Conservation (phyloP, 805 yeast genomes). For the Helenozyma rhizophorensis region DNA sequence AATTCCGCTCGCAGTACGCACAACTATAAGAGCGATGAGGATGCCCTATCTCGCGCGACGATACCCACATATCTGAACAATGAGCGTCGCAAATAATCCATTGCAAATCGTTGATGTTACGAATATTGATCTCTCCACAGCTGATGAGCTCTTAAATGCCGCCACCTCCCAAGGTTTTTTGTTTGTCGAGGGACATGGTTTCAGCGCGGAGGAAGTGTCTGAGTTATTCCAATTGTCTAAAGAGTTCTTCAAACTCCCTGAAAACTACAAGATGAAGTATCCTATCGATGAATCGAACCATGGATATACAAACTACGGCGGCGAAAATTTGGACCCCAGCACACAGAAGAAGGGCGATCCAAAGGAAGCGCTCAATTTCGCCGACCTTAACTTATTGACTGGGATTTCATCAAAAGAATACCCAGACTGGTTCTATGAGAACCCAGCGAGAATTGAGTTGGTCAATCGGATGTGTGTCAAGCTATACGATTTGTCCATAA, state of each 20-base stretch:
- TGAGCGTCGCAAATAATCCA: slow-evolving; percentile 33
- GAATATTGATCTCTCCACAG: slow-evolving; percentile 38
- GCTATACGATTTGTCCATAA: slow-evolving; percentile 46
- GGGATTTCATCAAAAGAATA: slow-evolving; percentile 40
- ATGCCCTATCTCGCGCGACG: no score
- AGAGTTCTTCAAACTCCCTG: slow-evolving; percentile 49
- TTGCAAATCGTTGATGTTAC: slow-evolving; percentile 57
- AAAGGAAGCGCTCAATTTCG: slow-evolving; percentile 68
- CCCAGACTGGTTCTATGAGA: slow-evolving; percentile 48
- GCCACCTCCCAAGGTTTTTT: slow-evolving; percentile 63
- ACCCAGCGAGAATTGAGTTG: slow-evolving; percentile 37
- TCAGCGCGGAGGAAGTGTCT: slow-evolving; percentile 51
- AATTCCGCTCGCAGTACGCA: no score
- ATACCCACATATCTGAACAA: neutral
- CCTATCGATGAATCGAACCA: slow-evolving; percentile 53
- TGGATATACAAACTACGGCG: slow-evolving; percentile 55
- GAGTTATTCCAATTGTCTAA: slow-evolving; percentile 46
- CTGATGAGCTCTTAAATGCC: slow-evolving; percentile 50
- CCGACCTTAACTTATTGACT: slow-evolving; percentile 45
- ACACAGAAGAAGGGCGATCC: slow-evolving; percentile 48
- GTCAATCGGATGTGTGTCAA: slow-evolving; percentile 37
- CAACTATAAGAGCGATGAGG: no score
- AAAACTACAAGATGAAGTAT: slow-evolving; percentile 45
- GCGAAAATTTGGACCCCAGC: slow-evolving; percentile 45
- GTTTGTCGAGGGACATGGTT: slow-evolving; percentile 65